Evolutionary conservation across 2,329 filamentous ascomycete genomes (phyloP).

Genomic region (Sporothrix mexicana): DNA sequence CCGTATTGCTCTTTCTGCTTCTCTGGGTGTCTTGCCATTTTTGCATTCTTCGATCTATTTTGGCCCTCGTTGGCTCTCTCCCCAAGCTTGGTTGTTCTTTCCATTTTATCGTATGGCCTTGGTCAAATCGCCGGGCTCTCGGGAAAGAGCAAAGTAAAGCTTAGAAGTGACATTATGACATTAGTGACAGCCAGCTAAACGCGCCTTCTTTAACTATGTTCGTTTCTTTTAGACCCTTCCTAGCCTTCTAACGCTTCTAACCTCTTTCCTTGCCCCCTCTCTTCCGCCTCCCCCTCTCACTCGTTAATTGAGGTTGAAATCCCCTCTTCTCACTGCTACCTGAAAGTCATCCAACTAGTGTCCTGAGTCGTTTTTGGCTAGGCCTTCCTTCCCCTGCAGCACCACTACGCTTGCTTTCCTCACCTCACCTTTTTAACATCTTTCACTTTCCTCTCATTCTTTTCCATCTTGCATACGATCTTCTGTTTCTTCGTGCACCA

Average conservation of each 20-base stretch:
- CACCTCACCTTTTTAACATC: not conserved
- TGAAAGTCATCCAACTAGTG: not conserved
- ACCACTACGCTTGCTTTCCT: conserved; percentile 1
- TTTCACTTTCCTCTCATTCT: not conserved
- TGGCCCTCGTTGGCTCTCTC: not conserved
- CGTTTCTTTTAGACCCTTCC: not conserved
- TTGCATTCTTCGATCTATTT: not conserved
- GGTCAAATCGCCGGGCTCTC: conserved; percentile 3
- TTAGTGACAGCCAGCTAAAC: not conserved
- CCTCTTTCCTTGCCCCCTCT: not conserved
- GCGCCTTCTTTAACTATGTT: not conserved
- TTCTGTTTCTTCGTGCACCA: conserved; percentile 19
- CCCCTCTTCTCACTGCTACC: not conserved
- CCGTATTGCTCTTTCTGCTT: conserved; percentile 11
- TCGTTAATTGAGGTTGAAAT: not conserved
- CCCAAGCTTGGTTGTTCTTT: not conserved
- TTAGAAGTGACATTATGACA: no score
- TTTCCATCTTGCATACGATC: conserved; percentile 34
- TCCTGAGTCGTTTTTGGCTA: conserved; percentile 19
- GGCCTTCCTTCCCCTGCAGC: conserved; percentile 25
- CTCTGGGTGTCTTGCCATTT: conserved; percentile 18
- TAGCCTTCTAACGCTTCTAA: not conserved
- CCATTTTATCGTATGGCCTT: not conserved
- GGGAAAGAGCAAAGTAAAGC: conserved; percentile 10
- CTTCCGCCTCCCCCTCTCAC: not conserved